Conservation (phyloP, 495 filamentous ascomycete species). For the Cercophora scortea region DNA sequence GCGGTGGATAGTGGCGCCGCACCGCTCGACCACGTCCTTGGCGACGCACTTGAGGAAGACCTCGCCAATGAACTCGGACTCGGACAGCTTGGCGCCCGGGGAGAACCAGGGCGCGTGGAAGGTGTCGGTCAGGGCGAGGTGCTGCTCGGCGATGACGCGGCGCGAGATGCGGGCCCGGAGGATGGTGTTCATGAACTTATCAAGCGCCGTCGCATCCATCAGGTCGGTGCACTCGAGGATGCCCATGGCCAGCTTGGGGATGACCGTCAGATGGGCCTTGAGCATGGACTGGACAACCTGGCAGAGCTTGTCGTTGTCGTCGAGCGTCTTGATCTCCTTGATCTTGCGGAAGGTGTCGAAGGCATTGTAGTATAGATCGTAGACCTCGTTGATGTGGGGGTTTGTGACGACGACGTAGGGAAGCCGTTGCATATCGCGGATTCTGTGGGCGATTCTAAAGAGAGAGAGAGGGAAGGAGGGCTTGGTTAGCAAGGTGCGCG, state of each 20-base stretch:
- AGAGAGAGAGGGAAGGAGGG: not conserved
- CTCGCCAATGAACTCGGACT: conserved; percentile 86
- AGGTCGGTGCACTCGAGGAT: conserved; percentile 79
- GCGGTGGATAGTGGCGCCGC: conserved; percentile 62
- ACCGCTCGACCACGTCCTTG: conserved; percentile 77
- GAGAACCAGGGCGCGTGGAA: conserved; percentile 93
- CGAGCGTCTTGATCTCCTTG: conserved; percentile 71
- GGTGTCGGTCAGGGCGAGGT: conserved; percentile 92
- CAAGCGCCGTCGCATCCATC: conserved; percentile 69
- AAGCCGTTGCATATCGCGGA: conserved; percentile 94
- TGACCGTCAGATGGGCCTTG: conserved; percentile 83
- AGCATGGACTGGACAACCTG: conserved; percentile 69
- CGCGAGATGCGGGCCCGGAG: conserved; percentile 91
- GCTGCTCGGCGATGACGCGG: conserved; percentile 94
- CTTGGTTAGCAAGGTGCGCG: too few relatives aligned
- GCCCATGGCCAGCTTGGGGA: conserved; percentile 89
- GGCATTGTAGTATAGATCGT: conserved; percentile 92
- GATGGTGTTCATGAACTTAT: conserved; percentile 92
- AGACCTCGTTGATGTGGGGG: conserved; percentile 83
- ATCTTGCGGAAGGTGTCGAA: conserved; percentile 85
- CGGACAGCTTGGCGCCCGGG: conserved; percentile 63
- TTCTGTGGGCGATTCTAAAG: conserved; percentile 76
- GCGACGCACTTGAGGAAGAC: conserved; percentile 94
- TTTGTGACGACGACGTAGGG: conserved; percentile 98
- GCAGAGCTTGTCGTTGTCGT: conserved; percentile 90